Conservation (phyloP, 306 rosid genomes). For the Quercus suber region DNA sequence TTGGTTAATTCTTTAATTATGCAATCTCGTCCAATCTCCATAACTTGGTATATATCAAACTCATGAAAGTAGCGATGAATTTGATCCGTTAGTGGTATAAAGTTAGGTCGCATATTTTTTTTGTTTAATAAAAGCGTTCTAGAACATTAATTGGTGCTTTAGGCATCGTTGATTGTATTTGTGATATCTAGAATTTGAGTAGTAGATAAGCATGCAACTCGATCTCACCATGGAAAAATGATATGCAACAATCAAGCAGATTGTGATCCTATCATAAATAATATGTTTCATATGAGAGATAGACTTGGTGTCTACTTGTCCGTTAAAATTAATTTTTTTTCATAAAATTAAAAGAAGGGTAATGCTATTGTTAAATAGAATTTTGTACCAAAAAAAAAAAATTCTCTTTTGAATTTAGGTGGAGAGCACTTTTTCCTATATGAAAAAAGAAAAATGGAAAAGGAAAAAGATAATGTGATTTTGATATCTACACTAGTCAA, state of each 20-base stretch:
- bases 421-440: too few relatives aligned
- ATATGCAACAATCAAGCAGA: background rate
- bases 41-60: background rate
- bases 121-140: background rate
- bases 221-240: background rate
- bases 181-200: background rate
- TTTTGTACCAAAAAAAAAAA: too few relatives aligned
- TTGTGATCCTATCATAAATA: background rate
- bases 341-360: background rate
- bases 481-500: too few relatives aligned
- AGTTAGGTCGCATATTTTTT: background rate
- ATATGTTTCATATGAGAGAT: background rate
- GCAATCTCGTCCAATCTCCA: background rate
- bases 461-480: too few relatives aligned
- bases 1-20: background rate
- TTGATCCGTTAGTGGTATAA: conserved; percentile 1
- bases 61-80: background rate
- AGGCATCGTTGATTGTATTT: background rate
- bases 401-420: too few relatives aligned
- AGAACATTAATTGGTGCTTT: background rate
- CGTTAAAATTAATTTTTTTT: background rate
- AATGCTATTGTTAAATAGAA: background rate
- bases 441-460: too few relatives aligned
- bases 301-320: background rate
- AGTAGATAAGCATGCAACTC: background rate